Evolutionary conservation across 2,329 filamentous ascomycete species (phyloP).

Genomic region (Fusarium sp.): DNA sequence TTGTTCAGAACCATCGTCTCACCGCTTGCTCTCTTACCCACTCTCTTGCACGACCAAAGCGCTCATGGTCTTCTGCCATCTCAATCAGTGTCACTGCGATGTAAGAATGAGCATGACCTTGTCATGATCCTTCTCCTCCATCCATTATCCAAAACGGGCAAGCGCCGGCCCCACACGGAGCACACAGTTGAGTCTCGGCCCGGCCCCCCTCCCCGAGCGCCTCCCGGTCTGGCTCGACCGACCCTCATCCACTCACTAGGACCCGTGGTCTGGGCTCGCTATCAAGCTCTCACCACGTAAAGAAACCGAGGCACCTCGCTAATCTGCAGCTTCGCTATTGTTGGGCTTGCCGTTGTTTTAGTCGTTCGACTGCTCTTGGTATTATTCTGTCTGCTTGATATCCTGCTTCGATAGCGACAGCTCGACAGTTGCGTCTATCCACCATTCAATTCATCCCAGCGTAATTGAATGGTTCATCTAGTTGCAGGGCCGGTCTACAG

Average conservation of each 20-base stretch:
- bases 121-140: constrained; percentile 12
- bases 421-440: constrained; percentile 7
- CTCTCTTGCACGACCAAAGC: not conserved
- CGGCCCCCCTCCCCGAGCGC: constrained; percentile 2
- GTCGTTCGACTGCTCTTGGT: constrained; percentile 7
- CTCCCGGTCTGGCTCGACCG: not conserved
- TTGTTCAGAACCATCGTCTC: not conserved
- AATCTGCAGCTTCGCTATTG: not conserved
- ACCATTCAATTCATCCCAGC: constrained; percentile 5
- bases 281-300: constrained; percentile 5
- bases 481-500: constrained; percentile 16
- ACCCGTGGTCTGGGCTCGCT: constrained; percentile 14
- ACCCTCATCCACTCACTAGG: constrained; percentile 13
- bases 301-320: not conserved
- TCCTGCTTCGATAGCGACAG: not conserved
- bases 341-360: not conserved
- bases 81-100: constrained; percentile 3
- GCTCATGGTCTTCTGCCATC: not conserved
- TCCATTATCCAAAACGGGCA: constrained; percentile 2
- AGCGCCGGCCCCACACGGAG: constrained; percentile 23
- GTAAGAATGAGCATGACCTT: constrained; percentile 10
- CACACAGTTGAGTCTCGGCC: constrained; percentile 13
- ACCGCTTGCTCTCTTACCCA: not conserved
- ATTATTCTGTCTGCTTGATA: constrained; percentile 18
- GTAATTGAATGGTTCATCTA: constrained; percentile 13